These are phyloP conservation scores for Papiliotrema nemorosa DNA, from an alignment of 1,284 basidiomycete species.

Conservation along the genomic window DNA sequence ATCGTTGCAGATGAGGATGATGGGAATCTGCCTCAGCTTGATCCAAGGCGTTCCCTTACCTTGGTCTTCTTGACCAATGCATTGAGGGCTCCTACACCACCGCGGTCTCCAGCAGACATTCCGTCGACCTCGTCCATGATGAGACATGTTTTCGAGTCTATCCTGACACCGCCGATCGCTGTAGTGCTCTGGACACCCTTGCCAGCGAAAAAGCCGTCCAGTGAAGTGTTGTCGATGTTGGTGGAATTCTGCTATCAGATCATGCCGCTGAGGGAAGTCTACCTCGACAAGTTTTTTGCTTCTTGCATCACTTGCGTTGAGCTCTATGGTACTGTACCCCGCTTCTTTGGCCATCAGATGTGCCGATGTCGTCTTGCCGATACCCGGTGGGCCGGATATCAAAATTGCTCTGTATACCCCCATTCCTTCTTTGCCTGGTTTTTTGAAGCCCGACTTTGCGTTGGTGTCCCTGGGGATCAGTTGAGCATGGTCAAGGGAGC, in stretches of 20 bases:
- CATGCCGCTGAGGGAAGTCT: not conserved
- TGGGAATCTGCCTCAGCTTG: slow-evolving; percentile 65
- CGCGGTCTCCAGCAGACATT: slow-evolving; percentile 96
- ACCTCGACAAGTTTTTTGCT: slow-evolving; percentile 97
- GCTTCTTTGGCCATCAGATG: slow-evolving; percentile 84
- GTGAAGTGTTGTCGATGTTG: slow-evolving; percentile 80
- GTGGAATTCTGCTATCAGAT: slow-evolving; percentile 62
- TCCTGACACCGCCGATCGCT: slow-evolving; percentile 60
- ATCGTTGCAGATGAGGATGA: slow-evolving; percentile 98
- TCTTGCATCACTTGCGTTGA: slow-evolving; percentile 92
- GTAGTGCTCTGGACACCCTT: slow-evolving; percentile 56
- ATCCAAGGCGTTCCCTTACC: slow-evolving; percentile 49
- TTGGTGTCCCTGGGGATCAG: slow-evolving; percentile 61
- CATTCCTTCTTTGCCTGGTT: slow-evolving; percentile 87
- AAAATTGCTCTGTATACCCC: slow-evolving; percentile 82
- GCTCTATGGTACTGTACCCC: slow-evolving; percentile 87
- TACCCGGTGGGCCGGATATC: slow-evolving; percentile 90
- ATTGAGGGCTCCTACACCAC: slow-evolving; percentile 90
- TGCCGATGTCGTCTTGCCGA: slow-evolving; percentile 96
- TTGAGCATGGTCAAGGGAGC: not conserved
- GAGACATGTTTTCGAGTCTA: slow-evolving; percentile 77
- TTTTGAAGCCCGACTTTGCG: slow-evolving; percentile 76
- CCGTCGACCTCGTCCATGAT: slow-evolving; percentile 99
- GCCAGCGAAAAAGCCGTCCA: slow-evolving; percentile 58
- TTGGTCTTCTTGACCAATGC: slow-evolving; percentile 90